Evolutionary conservation across 306 rosid genomes (phyloP).

Genomic region (Cucurbita ficifolia): DNA sequence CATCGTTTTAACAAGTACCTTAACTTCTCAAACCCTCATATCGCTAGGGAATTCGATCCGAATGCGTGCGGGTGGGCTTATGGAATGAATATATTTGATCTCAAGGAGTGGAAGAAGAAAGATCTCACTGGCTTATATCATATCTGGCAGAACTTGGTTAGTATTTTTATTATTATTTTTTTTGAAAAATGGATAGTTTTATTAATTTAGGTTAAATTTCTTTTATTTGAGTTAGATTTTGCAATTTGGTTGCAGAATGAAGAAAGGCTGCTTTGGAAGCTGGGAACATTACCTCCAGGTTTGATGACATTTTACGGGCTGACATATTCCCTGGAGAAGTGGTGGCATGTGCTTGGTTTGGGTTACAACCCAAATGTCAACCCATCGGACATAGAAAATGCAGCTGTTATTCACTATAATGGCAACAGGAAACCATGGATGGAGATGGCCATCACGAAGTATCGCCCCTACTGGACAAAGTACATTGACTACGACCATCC

Average conservation of each 20-base stretch:
- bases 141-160: conserved; percentile 98
- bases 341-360: conserved; percentile 98
- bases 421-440: conserved; percentile 98
- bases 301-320: conserved; percentile 82
- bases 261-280: conserved; percentile 88
- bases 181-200: too few species aligned
- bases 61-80: conserved; percentile 98
- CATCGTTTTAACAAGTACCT: conserved; percentile 92
- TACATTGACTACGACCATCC: conserved; percentile 66
- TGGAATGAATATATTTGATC: conserved; percentile 92
- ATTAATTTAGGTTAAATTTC: too few species aligned
- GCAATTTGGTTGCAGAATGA: conserved; percentile 47
- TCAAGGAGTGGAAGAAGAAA: conserved; percentile 76
- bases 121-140: conserved; percentile 93
- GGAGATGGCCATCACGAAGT: conserved; percentile 80
- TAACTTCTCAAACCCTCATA: conserved; percentile 72
- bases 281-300: conserved; percentile 91
- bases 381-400: conserved; percentile 44
- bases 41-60: conserved; percentile 80
- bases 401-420: conserved; percentile 85
- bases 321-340: conserved; percentile 67
- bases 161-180: conserved; percentile 9
- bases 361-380: conserved; percentile 84
- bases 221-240: neutral
- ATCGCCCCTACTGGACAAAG: conserved; percentile 70